These are phyloP conservation scores for Protomyces macrosporus DNA, from an alignment of 1,139 yeast species.

Conservation along the genomic window DNA sequence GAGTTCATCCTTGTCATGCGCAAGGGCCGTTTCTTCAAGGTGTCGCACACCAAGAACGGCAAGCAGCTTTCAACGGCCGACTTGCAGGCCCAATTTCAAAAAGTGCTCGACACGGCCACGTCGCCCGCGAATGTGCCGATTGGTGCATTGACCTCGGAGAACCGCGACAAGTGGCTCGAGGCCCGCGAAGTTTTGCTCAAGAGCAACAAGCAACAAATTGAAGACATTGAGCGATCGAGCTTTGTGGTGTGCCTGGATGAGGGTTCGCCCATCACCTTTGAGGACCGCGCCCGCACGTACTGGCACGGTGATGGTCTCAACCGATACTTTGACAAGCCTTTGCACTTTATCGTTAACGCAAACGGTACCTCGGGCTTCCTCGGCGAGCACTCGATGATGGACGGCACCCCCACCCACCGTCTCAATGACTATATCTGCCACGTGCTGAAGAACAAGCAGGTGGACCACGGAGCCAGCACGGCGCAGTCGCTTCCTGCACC, in stretches of 20 bases:
- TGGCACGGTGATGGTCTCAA: conserved; percentile 96
- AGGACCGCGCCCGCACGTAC: conserved; percentile 76
- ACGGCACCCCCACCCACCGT: conserved; percentile 91
- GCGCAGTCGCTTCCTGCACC: conserved; percentile 38
- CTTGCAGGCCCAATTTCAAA: conserved; percentile 60
- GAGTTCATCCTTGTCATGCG: conserved; percentile 68
- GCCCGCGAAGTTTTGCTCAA: conserved; percentile 56
- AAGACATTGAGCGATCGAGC: conserved; percentile 68
- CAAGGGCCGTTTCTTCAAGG: conserved; percentile 77
- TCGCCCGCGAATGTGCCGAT: conserved; percentile 51
- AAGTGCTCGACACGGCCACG: conserved; percentile 47
- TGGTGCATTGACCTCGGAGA: conserved; percentile 76
- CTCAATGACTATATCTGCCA: conserved; percentile 71
- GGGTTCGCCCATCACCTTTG: conserved; percentile 66
- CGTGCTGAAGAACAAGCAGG: conserved; percentile 49
- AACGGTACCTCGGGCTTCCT: conserved; percentile 88
- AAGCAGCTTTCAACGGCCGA: conserved; percentile 54
- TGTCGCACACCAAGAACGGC: conserved; percentile 54
- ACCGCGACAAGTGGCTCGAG: conserved; percentile 76
- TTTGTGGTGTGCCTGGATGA: conserved; percentile 78
- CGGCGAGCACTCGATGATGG: conserved; percentile 98
- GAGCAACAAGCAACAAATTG: conserved; percentile 52
- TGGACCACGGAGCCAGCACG: conserved; percentile 39
- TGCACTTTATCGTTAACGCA: conserved; percentile 73
- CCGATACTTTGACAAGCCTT: conserved; percentile 88